A percentile compares a stretch with the other conserved stretches of the same genome.
Conservation (phyloP, 768 basidiomycete genomes). For the Lanmaoa rubissima region DNA sequence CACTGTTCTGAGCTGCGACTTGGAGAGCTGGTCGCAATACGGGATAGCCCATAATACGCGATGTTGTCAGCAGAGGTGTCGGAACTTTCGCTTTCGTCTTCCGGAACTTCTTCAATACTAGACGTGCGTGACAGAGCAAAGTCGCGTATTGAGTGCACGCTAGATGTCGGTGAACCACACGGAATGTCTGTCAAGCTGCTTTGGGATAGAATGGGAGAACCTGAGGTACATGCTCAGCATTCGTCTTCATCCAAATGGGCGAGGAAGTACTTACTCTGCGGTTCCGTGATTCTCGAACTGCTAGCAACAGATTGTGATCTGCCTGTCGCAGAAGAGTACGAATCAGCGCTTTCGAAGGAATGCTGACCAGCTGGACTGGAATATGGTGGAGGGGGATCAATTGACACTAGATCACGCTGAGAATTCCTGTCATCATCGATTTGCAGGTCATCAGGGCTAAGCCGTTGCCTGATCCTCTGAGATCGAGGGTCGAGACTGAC, state of each 20-base stretch:
- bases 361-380: slow-evolving; percentile 8
- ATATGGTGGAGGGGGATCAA: slow-evolving; percentile 35
- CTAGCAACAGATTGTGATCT: slow-evolving; percentile 12
- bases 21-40: slow-evolving; percentile 15
- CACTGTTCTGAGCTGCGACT: slow-evolving; percentile 19
- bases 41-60: slow-evolving; percentile 15
- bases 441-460: slow-evolving; percentile 9
- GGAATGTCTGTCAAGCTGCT: not conserved
- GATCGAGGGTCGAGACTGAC: slow-evolving; percentile 10
- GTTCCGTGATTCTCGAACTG: slow-evolving; percentile 8
- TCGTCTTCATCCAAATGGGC: not conserved
- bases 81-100: slow-evolving; percentile 27
- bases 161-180: slow-evolving; percentile 10
- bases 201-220: slow-evolving; percentile 3
- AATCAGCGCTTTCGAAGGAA: not conserved
- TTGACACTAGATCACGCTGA: not conserved
- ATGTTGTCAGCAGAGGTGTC: slow-evolving; percentile 11
- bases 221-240: slow-evolving; percentile 7
- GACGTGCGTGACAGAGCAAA: slow-evolving; percentile 36
- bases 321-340: not conserved
- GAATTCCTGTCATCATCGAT: not conserved
- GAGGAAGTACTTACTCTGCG: slow-evolving; percentile 9
- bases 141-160: slow-evolving; percentile 4
- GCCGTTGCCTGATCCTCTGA: slow-evolving; percentile 6
- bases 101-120: slow-evolving; percentile 42